Evolutionary conservation across 805 yeast species (phyloP), one percentile per base, ranked within the genome.

Genomic region (Metschnikowia aberdeeniae): DNA sequence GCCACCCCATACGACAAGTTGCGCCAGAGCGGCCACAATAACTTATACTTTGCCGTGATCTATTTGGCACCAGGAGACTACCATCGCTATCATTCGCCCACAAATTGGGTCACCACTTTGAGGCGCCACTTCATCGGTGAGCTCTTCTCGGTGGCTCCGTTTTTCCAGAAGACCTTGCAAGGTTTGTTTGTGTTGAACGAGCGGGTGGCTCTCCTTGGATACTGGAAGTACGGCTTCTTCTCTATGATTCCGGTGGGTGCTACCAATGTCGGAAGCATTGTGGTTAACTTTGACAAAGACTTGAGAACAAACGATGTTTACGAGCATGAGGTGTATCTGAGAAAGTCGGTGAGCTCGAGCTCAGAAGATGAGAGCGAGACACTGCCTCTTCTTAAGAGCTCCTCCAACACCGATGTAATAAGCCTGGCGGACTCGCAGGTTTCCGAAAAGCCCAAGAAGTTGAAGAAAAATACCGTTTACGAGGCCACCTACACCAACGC

Each of bases 211-310:
- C 68, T 93, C 40, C 75, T 93, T 45, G 99, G 99, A 1, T 82
- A 88, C 58, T 93, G 99, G 99, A 87, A 86, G 61, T 78, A 93
- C 62, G 99, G 99, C 0, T 93, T 93, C 58, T 93, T 93, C 70
- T 84, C 95, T 53, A 93, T 93, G 99, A 92, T 96, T 0, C 97
- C 99, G 0, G 99, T 93, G 10, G 99, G 99, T 11, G 99, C 99
- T 20, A 93, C 99, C 2, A 93, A 93, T 67, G 99, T 93, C 27
- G 99, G 99, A 5, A 85, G 95, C 57, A 93, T 93, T 53, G 82
- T 85, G 47, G 76, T 93, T 53, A 89, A 90, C 61, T 93, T 93
- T 59, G 99, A 93, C 66, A 84, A 84, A 67, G 90, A 87, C 58
- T 77, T 93, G 59, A 77, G 84, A 32, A 93, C 99, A 11, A 93